These are phyloP conservation scores for Rhizopus arrhizus DNA, from an alignment of 371 early-diverging fungal genomes.

Conservation along the genomic window DNA sequence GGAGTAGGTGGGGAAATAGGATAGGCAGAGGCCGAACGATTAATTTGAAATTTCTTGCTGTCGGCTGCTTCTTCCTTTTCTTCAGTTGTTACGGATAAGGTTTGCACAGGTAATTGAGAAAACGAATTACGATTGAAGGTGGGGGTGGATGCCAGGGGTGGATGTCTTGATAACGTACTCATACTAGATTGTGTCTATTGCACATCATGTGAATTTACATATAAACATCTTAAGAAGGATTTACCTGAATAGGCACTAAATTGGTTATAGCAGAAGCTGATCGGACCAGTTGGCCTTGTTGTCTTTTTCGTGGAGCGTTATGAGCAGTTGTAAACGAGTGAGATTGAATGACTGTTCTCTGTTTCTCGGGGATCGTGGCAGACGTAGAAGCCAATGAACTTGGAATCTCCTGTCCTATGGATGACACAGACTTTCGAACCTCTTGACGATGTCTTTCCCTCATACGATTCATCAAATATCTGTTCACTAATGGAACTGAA, in stretches of 20 bases:
- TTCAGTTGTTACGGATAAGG: neutral
- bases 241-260: constrained; percentile 20
- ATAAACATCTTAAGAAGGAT: neutral
- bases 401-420: constrained; percentile 13
- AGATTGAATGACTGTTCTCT: constrained; percentile 14
- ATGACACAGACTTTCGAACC: constrained; percentile 14
- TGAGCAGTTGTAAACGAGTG: constrained; percentile 15
- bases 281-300: constrained; percentile 8
- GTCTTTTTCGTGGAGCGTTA: neutral
- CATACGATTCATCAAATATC: constrained; percentile 27
- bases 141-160: neutral
- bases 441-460: constrained; percentile 38
- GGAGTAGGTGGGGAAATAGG: constrained; percentile 5
- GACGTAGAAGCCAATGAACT: constrained; percentile 27
- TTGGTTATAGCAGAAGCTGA: constrained; percentile 12
- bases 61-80: constrained; percentile 7
- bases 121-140: neutral
- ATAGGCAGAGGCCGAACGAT: constrained; percentile 21
- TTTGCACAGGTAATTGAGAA: constrained; percentile 5
- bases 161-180: neutral
- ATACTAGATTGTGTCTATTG: constrained; percentile 14
- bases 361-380: neutral
- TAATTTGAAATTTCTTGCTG: constrained; percentile 1
- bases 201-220: neutral
- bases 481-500: constrained; percentile 3